Percentiles rank a stretch among this genome's conserved stretches.
Conservation (phyloP, 2,329 filamentous ascomycete genomes). For the Venturia oleaginea region DNA sequence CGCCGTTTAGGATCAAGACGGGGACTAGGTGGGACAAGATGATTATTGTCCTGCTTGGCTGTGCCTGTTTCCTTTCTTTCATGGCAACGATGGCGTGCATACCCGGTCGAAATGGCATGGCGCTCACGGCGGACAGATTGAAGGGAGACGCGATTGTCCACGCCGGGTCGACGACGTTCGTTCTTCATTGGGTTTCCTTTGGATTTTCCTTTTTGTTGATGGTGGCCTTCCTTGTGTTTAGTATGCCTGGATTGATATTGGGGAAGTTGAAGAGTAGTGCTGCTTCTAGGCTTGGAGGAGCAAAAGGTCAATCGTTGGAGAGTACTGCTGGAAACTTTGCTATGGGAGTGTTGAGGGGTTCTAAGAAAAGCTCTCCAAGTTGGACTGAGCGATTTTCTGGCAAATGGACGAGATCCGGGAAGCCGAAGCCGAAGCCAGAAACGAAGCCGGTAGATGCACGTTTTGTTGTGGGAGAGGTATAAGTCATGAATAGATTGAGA, state of each 20-base stretch:
- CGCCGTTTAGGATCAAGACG: neutral
- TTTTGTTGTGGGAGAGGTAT: neutral
- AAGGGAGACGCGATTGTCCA: neutral
- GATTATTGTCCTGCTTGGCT: neutral
- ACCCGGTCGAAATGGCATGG: neutral
- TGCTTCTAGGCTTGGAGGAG: neutral
- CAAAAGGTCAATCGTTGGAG: neutral
- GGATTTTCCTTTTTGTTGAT: neutral
- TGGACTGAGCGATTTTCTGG: neutral
- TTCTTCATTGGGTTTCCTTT: conserved; percentile 1
- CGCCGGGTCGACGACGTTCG: neutral
- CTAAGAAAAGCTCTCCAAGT: neutral
- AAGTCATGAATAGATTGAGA: neutral
- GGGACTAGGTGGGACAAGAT: neutral
- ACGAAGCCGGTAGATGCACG: neutral
- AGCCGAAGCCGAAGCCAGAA: neutral
- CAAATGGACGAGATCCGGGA: neutral
- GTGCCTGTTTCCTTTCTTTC: neutral
- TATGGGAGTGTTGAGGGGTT: neutral
- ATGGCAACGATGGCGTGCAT: conserved; percentile 4
- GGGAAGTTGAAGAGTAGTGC: neutral
- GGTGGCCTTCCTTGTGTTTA: neutral
- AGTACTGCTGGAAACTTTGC: neutral
- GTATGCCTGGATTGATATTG: neutral
- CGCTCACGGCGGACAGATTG: neutral